Base-by-base conservation (phyloP, 495 filamentous ascomycete genomes). In the Penicillium egyptiacum region DNA sequence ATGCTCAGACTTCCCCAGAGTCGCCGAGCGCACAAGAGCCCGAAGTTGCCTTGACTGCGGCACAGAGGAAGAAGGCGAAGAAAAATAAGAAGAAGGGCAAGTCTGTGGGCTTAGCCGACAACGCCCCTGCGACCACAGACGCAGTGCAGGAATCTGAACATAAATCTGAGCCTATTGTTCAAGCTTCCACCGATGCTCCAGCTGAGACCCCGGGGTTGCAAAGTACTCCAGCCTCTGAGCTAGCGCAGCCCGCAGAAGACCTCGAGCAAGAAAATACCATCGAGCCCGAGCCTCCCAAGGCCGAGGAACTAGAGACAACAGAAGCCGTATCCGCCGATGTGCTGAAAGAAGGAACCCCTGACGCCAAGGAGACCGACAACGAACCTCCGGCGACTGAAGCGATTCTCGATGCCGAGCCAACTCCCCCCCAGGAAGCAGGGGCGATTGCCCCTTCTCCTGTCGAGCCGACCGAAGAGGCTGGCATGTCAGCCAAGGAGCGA, bases 21-120 rank as follows among this genome's bases (percentile, higher is more conserved):
- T 7, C 56, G 3, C 55, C 48, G 37, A 43, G 44, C 41, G 26
- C 53, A 16, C 47, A 56, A 23, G 56, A 31, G 19, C 47, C 53
- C n/a, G 59, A 63, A 44, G 49, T 50, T 16, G 56, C 41, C 16
- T 40, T 69, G 16, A 59, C 72, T 1, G 56, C 66, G 4, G 45
- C 45, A 26, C 45, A 48, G 16, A 48, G 5, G 44, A 48, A 48
- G 45, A 70, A 70, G 57, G 62, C 59, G 22, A 76, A 75, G 61
- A 75, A 72, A 44, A 75, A 78, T 53, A 72, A 76, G 61, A 79
- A 79, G 66, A 78, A 75, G 55, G 64, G 61, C 20, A 77, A 77
- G 55, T 62, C 63, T 11, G 45, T 71, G 10, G 66, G 66, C 25
- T 52, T 53, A 50, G 65, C 47, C 31, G 62, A 60, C 23, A 62